Evolutionary conservation across 1,284 basidiomycete species (phyloP).

Genomic region (Tilletia walkeri): DNA sequence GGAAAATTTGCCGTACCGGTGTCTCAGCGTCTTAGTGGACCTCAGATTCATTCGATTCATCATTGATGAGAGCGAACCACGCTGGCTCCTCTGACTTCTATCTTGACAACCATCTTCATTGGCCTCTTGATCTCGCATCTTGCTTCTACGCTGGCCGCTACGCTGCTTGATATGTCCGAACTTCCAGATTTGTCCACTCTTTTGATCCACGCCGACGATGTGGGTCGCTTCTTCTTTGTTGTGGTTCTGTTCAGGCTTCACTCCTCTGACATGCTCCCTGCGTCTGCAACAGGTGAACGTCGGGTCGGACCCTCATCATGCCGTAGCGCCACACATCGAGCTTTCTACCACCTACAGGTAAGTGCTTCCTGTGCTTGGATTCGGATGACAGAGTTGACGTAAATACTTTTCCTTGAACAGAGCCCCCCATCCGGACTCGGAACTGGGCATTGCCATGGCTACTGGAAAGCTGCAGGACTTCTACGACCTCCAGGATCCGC

Average conservation of each 20-base stretch:
- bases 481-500: conserved; percentile 37
- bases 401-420: background rate
- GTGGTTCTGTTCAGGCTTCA: background rate
- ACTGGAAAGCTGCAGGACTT: conserved; percentile 22
- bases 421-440: conserved; percentile 35
- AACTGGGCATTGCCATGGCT: conserved; percentile 25
- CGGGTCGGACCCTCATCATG: conserved; percentile 27
- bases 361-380: background rate
- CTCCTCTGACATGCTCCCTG: conserved; percentile 19
- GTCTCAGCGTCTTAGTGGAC: too few species aligned
- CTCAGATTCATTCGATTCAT: too few species aligned
- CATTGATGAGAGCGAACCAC: too few species aligned
- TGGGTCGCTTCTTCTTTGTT: background rate
- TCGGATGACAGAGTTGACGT: background rate
- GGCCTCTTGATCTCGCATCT: too few species aligned
- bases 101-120: too few species aligned
- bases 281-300: conserved; percentile 35
- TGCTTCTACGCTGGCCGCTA: too few species aligned
- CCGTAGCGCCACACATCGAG: conserved; percentile 40
- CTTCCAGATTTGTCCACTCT: conserved; percentile 4
- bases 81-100: too few species aligned
- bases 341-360: conserved; percentile 43
- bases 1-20: too few species aligned
- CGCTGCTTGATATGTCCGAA: too few species aligned
- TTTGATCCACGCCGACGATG: conserved; percentile 13